Conservation (phyloP, 495 filamentous ascomycete species). For the Collariella sp. region DNA sequence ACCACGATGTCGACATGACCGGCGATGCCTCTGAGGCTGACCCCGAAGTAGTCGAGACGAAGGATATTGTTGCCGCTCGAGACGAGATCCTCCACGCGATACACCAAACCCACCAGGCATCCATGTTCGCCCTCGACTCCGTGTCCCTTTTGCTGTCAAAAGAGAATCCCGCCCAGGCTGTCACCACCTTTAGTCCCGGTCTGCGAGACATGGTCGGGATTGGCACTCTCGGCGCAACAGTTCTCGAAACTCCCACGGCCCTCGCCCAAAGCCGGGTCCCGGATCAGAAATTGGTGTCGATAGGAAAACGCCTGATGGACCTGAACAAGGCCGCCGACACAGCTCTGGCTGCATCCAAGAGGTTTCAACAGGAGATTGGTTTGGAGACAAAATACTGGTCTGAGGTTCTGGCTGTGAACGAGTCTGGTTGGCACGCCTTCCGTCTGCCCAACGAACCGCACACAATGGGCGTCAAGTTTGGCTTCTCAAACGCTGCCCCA, state of each 20-base stretch:
- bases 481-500: conserved; percentile 72
- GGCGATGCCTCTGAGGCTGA: conserved; percentile 28
- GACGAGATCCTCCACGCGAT: conserved; percentile 49
- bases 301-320: conserved; percentile 72
- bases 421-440: conserved; percentile 77
- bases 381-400: conserved; percentile 84
- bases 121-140: conserved; percentile 52
- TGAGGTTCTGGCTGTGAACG: conserved; percentile 67
- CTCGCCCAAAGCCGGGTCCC: conserved; percentile 43
- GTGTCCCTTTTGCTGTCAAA: conserved; percentile 78
- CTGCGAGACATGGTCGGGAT: conserved; percentile 61
- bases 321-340: conserved; percentile 66
- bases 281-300: conserved; percentile 52
- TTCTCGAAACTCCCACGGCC: conserved; percentile 50
- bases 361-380: conserved; percentile 65
- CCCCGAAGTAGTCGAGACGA: conserved; percentile 29
- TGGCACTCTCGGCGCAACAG: conserved; percentile 68
- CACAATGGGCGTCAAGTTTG: conserved; percentile 76
- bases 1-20: conserved; percentile 22
- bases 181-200: conserved; percentile 55
- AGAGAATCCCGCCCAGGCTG: conserved; percentile 57
- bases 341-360: conserved; percentile 60
- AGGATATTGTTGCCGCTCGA: conserved; percentile 37
- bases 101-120: conserved; percentile 28
- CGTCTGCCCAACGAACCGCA: conserved; percentile 62